These are phyloP conservation scores for Haplosporangium sp. DNA, from an alignment of 371 early-diverging fungal genomes.

Conservation along the genomic window DNA sequence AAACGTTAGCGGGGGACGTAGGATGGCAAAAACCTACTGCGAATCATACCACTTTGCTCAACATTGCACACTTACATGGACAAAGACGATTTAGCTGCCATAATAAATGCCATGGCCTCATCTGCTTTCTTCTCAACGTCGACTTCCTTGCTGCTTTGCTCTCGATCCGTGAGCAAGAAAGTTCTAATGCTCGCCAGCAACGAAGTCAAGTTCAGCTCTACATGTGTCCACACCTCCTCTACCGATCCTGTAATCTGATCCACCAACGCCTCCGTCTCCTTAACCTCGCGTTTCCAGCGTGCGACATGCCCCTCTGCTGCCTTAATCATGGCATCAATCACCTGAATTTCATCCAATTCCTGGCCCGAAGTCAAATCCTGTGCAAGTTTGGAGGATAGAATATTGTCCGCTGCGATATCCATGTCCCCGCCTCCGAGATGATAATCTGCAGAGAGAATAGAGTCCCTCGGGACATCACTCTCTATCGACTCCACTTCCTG, in stretches of 20 bases:
- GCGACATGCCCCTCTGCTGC: conserved; percentile 14
- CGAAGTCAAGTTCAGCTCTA: conserved; percentile 13
- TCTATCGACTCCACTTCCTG: neutral
- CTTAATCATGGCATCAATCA: conserved; percentile 19
- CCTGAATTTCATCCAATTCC: conserved; percentile 11
- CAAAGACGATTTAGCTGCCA: neutral
- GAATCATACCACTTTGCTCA: too few relatives aligned
- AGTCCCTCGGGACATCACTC: neutral
- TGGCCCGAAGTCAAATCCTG: conserved; percentile 4
- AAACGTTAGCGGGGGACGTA: neutral
- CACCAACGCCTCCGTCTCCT: conserved; percentile 20
- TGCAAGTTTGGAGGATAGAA: conserved; percentile 6
- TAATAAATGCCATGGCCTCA: conserved; percentile 18
- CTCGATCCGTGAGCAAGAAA: conserved; percentile 12
- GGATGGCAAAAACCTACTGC: too few relatives aligned
- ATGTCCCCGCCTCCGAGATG: neutral
- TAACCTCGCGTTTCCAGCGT: conserved; percentile 25
- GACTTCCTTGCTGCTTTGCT: neutral
- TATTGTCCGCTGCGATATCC: conserved; percentile 4
- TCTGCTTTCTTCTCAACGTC: conserved; percentile 9
- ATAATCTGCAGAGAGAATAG: conserved; percentile 6
- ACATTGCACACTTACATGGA: conserved; percentile 21
- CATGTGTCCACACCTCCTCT: conserved; percentile 11
- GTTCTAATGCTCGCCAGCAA: conserved; percentile 9
- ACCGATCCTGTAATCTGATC: conserved; percentile 1